phyloP scores from a whole-genome alignment of 1,284 basidiomycete species.

The Puccinia triticina region DNA sequence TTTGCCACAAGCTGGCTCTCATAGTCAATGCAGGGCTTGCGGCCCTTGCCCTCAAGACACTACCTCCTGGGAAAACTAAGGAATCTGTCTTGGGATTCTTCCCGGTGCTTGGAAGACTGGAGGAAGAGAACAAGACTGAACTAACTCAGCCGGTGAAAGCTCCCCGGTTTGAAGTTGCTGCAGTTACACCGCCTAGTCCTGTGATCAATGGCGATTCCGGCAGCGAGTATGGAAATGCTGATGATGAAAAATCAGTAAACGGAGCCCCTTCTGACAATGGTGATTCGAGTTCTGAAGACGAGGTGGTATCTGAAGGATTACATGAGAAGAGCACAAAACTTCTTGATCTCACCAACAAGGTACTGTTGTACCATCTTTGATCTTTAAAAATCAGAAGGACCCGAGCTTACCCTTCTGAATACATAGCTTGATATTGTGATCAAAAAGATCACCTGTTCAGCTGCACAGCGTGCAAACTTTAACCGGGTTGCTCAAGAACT shows the following conservation, averaged over 20 bases:
- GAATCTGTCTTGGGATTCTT: background rate
- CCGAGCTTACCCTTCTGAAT: background rate
- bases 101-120: background rate
- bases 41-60: background rate
- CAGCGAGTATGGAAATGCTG: too few relatives aligned
- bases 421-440: background rate
- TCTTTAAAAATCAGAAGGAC: background rate
- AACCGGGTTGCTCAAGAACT: background rate
- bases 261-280: too few relatives aligned
- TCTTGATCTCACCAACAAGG: background rate
- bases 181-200: too few relatives aligned
- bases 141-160: too few relatives aligned
- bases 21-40: background rate
- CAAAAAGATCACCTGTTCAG: background rate
- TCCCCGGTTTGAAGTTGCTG: too few relatives aligned
- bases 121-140: background rate
- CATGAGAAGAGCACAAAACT: background rate
- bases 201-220: too few relatives aligned
- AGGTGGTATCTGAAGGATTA: too few relatives aligned
- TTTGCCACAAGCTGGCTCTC: slow-evolving; percentile 23
- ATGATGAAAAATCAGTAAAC: too few relatives aligned
- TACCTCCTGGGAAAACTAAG: background rate
- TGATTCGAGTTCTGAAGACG: too few relatives aligned
- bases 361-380: background rate
- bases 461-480: background rate